Base-by-base conservation (phyloP, 1,139 yeast species). In the Saccharomyces hybrid region DNA sequence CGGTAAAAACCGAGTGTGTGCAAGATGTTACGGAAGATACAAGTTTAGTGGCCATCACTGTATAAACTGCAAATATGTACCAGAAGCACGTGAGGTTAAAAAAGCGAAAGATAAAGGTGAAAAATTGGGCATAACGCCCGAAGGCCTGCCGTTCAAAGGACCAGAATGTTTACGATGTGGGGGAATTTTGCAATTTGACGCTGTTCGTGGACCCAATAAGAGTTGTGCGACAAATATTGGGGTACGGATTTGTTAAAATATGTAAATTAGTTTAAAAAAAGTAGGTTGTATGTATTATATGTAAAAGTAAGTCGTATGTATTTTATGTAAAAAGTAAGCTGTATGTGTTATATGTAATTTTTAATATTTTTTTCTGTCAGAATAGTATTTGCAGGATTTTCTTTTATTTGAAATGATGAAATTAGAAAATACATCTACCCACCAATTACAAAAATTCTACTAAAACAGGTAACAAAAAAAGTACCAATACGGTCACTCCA, bases 11-110 rank as follows among this genome's bases (percentile, higher is more conserved):
- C 57, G 60, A 30, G 53, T 63, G 5, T 64, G 67, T 48, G 63
- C 63, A 2, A 59, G 65, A 38, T 64, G 67, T 49, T 60, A 62
- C 50, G 62, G 64, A 5, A 59, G 67, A 7, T 64, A 63, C 49
- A 59, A 59, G 44, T 58, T 59, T 28, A 59, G 65, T 47, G 66
- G 66, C 2, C 59, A 61, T 46, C 57, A 64, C 44, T 64, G 67
- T 38, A 34, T 59, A 16, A 55, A 54, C 32, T 64, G 67, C 48
- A 61, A 59, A 32, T 62, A 61, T 53, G 62, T 64, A 3, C 67
- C 67, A 4, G 66, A 64, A 48, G 61, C 64, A n/a, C 55, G 64
- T 34, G 64, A 61, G 41, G 52, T 60, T 1, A 59, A 57, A 52
- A 59, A 54, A 42, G 60, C 61, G 11, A 54, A 58, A 51, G 42